phyloP scores from a whole-genome alignment of 768 basidiomycete species.

The Naematelia aurantialba region DNA sequence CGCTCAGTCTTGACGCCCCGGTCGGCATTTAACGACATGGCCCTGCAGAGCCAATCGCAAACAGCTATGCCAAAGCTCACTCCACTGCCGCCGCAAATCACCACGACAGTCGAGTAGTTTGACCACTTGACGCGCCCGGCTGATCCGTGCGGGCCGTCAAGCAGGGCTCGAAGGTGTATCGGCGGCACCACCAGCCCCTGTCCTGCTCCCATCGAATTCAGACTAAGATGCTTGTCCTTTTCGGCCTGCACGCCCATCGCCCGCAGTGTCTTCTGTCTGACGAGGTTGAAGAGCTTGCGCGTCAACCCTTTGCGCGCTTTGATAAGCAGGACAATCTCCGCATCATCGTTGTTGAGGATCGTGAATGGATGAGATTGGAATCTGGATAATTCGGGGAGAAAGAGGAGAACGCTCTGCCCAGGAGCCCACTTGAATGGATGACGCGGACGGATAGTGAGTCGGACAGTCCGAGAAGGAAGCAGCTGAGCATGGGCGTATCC shows the following conservation, averaged over 20 bases:
- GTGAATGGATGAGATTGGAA: constrained; percentile 72
- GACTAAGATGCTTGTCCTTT: constrained; percentile 21
- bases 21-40: constrained; percentile 57
- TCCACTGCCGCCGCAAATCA: constrained; percentile 70
- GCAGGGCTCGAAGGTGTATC: constrained; percentile 58
- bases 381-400: constrained; percentile 62
- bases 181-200: constrained; percentile 12
- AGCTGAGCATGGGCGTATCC: constrained; percentile 69
- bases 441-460: constrained; percentile 62
- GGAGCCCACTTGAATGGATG: constrained; percentile 64
- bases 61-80: constrained; percentile 68
- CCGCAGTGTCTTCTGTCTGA: constrained; percentile 45
- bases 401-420: constrained; percentile 73
- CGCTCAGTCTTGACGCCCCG: constrained; percentile 55
- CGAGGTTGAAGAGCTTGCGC: constrained; percentile 60
- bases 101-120: constrained; percentile 59
- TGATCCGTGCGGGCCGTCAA: constrained; percentile 71
- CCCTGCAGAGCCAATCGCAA: constrained; percentile 62
- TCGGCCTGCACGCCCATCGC: constrained; percentile 16
- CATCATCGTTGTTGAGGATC: constrained; percentile 59
- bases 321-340: constrained; percentile 63
- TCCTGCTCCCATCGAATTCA: constrained; percentile 13
- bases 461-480: constrained; percentile 66
- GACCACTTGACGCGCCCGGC: constrained; percentile 61
- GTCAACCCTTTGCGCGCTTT: constrained; percentile 71